Evolutionary conservation across 1,139 yeast species (phyloP).

Genomic region (Tardiomyces depauwii): DNA sequence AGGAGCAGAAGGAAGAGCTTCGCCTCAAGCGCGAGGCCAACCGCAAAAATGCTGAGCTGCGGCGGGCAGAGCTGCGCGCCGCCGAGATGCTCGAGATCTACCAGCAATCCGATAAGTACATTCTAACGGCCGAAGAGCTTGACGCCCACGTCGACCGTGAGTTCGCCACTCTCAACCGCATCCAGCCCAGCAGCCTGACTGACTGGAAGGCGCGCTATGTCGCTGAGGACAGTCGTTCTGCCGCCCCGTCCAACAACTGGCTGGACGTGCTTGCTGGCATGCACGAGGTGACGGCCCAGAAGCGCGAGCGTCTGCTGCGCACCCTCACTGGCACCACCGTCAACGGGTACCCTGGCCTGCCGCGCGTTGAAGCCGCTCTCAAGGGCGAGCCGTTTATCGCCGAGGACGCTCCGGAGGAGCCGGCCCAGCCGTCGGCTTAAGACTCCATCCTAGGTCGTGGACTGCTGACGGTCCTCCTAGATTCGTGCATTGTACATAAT

Average conservation of each 20-base stretch:
- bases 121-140: conserved; percentile 54
- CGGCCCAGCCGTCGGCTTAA: too few species aligned
- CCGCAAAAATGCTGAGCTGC: conserved; percentile 34
- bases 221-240: conserved; percentile 1
- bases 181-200: conserved; percentile 1
- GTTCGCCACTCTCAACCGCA: conserved; percentile 22
- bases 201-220: not conserved
- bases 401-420: too few species aligned
- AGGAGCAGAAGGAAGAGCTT: conserved; percentile 45
- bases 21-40: conserved; percentile 43
- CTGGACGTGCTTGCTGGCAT: conserved; percentile 1
- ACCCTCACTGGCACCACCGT: conserved; percentile 20
- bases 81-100: conserved; percentile 53
- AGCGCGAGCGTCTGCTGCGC: conserved; percentile 9
- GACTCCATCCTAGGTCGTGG: too few species aligned
- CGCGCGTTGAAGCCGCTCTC: conserved; percentile 33
- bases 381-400: conserved; percentile 17
- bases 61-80: conserved; percentile 38
- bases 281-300: not conserved
- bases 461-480: too few species aligned
- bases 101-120: conserved; percentile 56
- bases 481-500: too few species aligned
- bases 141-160: conserved; percentile 46
- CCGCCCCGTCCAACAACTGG: not conserved
- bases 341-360: conserved; percentile 38